A percentile compares a stretch with the other conserved stretches of the same genome.
phyloP scores from a whole-genome alignment of 345 rosid species.

The Eucalyptus marginata region DNA sequence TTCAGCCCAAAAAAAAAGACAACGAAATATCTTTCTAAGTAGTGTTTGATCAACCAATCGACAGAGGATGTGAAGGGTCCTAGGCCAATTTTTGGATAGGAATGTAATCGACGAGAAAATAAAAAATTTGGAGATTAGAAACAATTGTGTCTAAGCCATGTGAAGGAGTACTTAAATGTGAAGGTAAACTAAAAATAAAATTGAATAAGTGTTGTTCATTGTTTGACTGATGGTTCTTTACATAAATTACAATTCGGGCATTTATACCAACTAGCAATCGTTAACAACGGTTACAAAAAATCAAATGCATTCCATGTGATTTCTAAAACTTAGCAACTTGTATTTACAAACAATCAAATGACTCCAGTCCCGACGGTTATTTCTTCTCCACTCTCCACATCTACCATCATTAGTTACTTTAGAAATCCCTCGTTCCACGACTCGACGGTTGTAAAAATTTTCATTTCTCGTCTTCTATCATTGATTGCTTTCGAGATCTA shows the following conservation, averaged over 20 bases:
- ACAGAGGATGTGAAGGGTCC: background rate
- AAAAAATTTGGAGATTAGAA: background rate
- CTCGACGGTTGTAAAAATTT: background rate
- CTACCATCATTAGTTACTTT: background rate
- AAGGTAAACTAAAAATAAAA: background rate
- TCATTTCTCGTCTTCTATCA: background rate
- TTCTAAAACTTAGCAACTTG: background rate
- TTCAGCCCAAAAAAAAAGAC: background rate
- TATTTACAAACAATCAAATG: background rate
- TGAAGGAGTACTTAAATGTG: background rate
- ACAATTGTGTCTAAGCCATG: background rate
- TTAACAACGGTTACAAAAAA: background rate
- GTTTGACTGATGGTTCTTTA: background rate
- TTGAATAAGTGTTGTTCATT: background rate
- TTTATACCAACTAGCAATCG: background rate
- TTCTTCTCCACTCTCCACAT: too few relatives aligned
- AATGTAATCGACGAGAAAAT: background rate
- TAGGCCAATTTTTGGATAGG: background rate
- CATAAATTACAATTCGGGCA: background rate
- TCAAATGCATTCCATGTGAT: background rate
- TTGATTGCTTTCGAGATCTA: background rate
- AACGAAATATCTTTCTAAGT: background rate
- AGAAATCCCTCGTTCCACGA: background rate
- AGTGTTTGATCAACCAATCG: background rate
- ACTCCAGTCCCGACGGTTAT: background rate